Base-by-base conservation (phyloP, 208 protist genomes). In the Wallacemonas sp. region DNA sequence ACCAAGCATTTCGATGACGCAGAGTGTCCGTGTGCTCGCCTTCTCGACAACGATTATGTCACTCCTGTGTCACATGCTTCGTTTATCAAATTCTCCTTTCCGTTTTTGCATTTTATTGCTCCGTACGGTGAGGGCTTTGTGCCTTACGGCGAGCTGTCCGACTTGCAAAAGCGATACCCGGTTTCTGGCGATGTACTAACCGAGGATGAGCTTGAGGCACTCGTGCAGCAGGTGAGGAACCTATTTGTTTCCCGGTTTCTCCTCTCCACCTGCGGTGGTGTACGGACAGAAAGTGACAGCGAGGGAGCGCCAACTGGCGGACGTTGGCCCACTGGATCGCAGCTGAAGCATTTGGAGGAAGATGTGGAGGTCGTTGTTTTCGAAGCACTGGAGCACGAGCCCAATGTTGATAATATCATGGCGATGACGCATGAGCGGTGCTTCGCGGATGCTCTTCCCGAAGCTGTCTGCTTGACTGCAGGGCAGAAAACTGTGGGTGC, bases 111-210 rank as follows among this genome's bases (percentile, higher is more conserved):
- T 28, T 75, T 89, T 46, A 71, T 90, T 3, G 77, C 81, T 4
- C 79, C 78, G 14, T 94, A 88, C 69, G 83, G 79, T 6, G 81
- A 82, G 34, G 85, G 85, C 14, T 91, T 91, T 74, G 66, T 90
- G 33, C 70, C 79, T 26, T 75, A 79, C 54, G 68, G 68, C 14
- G 65, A 80, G 53, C 49, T 80, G 47, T 58, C 66, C 14, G 60
- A 62, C 15, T 39, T 77, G 39, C 66, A 68, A 5, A 34, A 54
- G 39, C 14, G 49, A 24, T 73, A 69, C 49, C 24, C 47, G 31
- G 41, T 70, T 6, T 66, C 44, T 0, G 70, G 66, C 6, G 73
- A 58, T 26, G 42, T 31, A 8, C 34, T 79, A 24, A 74, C n/a
- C 1, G 44, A 68, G 9, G 34, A 56, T 19, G 68, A 81, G 5